Base-by-base conservation (phyloP, 345 rosid species). In the Cardamine occulta region DNA sequence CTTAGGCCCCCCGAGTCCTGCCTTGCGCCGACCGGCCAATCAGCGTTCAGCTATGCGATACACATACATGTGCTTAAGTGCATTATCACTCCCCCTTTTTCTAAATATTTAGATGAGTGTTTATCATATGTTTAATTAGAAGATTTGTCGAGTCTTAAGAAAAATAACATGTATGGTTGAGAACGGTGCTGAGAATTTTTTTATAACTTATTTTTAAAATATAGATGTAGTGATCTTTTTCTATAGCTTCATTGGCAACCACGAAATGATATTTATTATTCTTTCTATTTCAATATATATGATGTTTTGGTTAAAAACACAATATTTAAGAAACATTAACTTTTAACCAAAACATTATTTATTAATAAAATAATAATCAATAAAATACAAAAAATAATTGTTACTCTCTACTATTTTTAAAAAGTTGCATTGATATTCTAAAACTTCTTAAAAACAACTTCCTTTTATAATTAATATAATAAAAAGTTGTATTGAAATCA, bases 1-100 rank as follows among this genome's bases (percentile, higher is more conserved):
- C 4, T 28, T 4, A n/a, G 51, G 26, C 48, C 21, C 9, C 1
- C 12, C 7, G 17, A 48, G 26, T 24, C 35, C 35, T 72, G 78
- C 45, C 57, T 42, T 31, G 81, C 74, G 78, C 81, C 81, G 81
- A 66, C 81, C 78, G 65, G 55, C 81, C 81, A 78, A 78, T 78
- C 70, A 67, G 48, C 74, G 37, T 60, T 67, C 63, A 61, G 70
- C 10, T 23, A 40, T 18, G 53, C 64, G 69, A 53, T 34, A 10
- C 34, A 57, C 59, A 45, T 63, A 37, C 61, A 64, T 71, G 44
- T 72, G 63, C 23, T n/a, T 18, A 35, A 26, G 37, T 71, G 62
- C 58, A 18, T 65, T 65, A 24, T 55, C 39, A 52, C 13, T 63
- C 0, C 21, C 13, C 8, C 9, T 58, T 3, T 24, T 54, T 18